Conservation (phyloP, 371 early-diverging fungal species). For the Actinomucor elegans region DNA sequence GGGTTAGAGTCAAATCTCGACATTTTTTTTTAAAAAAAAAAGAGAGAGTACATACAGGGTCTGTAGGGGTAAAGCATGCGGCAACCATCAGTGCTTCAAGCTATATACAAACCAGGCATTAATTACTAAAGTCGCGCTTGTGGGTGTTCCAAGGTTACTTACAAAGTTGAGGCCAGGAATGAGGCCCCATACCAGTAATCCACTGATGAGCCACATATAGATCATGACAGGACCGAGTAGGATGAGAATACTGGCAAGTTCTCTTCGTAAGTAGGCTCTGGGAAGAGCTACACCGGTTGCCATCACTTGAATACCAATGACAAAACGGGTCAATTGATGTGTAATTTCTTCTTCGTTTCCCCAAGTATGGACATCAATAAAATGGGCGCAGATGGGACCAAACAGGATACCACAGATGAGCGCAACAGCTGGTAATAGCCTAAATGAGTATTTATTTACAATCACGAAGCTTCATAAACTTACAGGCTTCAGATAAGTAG, state of each 20-base stretch:
- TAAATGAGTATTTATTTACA: background rate
- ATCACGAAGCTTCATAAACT: constrained; percentile 25
- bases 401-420: constrained; percentile 82
- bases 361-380: constrained; percentile 40
- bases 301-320: constrained; percentile 83
- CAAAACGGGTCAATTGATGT: constrained; percentile 72
- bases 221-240: constrained; percentile 82
- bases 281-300: constrained; percentile 69
- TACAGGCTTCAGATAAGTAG: constrained; percentile 87
- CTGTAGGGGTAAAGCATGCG: constrained; percentile 51
- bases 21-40: background rate
- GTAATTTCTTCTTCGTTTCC: constrained; percentile 45
- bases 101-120: constrained; percentile 18
- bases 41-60: constrained; percentile 49
- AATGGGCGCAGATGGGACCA: constrained; percentile 67
- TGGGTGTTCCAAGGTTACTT: constrained; percentile 3
- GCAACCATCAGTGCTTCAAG: constrained; percentile 44
- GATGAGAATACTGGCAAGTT: constrained; percentile 60
- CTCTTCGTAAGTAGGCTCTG: constrained; percentile 60
- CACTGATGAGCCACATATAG: constrained; percentile 58
- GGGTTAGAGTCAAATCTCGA: no score
- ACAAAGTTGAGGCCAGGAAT: constrained; percentile 39
- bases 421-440: constrained; percentile 62
- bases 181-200: constrained; percentile 31
- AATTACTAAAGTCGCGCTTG: no score